Percentiles rank a stretch among this genome's conserved stretches.
phyloP scores from a whole-genome alignment of 208 protist species.

The Zelonia costaricensis region DNA sequence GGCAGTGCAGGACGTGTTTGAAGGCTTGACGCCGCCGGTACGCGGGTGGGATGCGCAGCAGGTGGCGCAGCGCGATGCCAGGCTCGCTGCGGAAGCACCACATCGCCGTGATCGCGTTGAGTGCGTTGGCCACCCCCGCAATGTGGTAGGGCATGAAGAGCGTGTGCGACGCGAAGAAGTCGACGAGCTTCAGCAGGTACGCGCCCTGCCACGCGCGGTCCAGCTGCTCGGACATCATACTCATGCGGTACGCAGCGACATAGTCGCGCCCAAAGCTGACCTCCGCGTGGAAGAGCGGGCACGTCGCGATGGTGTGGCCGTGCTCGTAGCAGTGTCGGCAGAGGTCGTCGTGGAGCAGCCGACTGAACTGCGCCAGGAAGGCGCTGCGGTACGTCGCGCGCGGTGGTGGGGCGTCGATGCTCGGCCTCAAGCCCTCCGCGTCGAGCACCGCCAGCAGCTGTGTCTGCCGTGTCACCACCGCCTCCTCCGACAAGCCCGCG shows the following conservation, averaged over 20 bases:
- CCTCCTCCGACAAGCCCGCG: constrained; percentile 50
- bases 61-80: constrained; percentile 68
- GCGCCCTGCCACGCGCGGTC: constrained; percentile 72
- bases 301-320: constrained; percentile 70
- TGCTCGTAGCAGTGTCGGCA: constrained; percentile 82
- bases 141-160: constrained; percentile 87
- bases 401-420: constrained; percentile 40
- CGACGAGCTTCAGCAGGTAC: constrained; percentile 72
- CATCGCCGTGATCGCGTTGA: constrained; percentile 88
- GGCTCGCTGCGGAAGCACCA: constrained; percentile 82
- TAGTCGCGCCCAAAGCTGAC: constrained; percentile 87
- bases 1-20: constrained; percentile 69
- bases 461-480: constrained; percentile 34
- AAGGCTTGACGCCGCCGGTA: constrained; percentile 82
- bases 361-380: constrained; percentile 54
- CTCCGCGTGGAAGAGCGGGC: constrained; percentile 77
- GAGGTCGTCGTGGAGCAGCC: constrained; percentile 67
- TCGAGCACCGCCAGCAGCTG: constrained; percentile 61
- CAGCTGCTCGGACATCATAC: constrained; percentile 88
- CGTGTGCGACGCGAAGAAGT: constrained; percentile 61
- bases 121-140: constrained; percentile 71
- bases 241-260: constrained; percentile 87
- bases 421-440: constrained; percentile 55
- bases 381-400: constrained; percentile 52
- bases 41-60: constrained; percentile 68